These are phyloP conservation scores for Syncephalastrum racemosum DNA, from an alignment of 371 early-diverging fungal species.

Conservation along the genomic window DNA sequence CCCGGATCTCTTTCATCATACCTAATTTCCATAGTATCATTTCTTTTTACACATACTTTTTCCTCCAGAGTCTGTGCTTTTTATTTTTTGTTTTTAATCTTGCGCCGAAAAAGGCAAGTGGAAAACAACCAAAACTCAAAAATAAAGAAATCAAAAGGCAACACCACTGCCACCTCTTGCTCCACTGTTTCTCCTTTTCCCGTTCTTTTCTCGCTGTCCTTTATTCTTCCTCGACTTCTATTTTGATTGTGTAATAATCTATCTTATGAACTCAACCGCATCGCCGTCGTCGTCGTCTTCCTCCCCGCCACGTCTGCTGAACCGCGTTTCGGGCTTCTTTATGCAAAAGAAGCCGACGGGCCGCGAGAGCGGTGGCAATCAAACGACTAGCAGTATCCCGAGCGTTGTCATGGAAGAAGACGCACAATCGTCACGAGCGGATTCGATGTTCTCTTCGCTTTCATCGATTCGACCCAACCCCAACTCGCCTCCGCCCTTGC, in stretches of 20 bases:
- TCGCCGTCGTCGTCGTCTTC: conserved; percentile 1
- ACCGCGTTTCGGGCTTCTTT: conserved; percentile 24
- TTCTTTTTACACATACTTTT: background rate
- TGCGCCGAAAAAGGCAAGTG: conserved; percentile 2
- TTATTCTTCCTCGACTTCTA: background rate
- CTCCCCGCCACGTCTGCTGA: conserved; percentile 13
- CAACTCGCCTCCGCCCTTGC: conserved; percentile 30
- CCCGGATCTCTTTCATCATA: background rate
- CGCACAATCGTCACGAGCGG: conserved; percentile 16
- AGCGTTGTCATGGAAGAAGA: conserved; percentile 1
- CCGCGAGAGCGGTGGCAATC: no score
- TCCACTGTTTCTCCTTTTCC: conserved; percentile 2
- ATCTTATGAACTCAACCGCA: conserved; percentile 8
- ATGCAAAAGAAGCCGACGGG: conserved; percentile 1
- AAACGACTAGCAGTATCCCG: background rate
- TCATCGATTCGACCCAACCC: conserved; percentile 32
- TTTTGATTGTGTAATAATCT: background rate
- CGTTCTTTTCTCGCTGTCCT: conserved; percentile 5
- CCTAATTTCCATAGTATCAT: background rate
- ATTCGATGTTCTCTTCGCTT: conserved; percentile 40
- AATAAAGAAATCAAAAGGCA: no score
- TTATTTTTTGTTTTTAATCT: background rate
- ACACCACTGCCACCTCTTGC: conserved; percentile 2
- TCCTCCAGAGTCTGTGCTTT: background rate
- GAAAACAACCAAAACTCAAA: conserved; percentile 1